phyloP scores from a whole-genome alignment of 345 rosid genomes.

The Chamaenerion angustifolium region DNA sequence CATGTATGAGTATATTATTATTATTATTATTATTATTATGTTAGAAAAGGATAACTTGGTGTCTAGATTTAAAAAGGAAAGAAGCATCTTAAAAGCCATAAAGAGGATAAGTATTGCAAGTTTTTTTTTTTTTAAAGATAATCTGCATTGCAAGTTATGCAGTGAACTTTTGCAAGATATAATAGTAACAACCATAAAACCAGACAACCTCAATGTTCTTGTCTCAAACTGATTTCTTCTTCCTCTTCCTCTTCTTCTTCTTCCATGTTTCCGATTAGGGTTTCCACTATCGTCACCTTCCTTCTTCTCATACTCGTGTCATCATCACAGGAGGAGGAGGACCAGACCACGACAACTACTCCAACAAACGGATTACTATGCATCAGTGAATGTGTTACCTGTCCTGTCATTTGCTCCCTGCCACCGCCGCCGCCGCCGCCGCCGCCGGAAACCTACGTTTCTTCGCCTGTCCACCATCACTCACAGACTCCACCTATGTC shows the following conservation, averaged over 20 bases:
- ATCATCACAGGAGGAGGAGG: not conserved
- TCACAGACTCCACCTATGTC: constrained; percentile 11
- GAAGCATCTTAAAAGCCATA: not conserved
- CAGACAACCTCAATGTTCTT: not conserved
- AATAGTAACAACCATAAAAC: not conserved
- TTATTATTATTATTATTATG: no score
- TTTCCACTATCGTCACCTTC: not conserved
- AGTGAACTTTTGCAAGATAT: not conserved
- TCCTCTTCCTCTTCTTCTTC: not conserved
- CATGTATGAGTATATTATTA: no score
- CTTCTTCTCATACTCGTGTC: not conserved
- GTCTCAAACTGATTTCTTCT: no score
- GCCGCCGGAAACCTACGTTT: constrained; percentile 8
- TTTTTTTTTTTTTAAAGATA: no score
- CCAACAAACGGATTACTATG: constrained; percentile 13
- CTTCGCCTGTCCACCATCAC: constrained; percentile 16
- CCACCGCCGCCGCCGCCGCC: no score
- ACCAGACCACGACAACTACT: not conserved
- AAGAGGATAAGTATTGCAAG: not conserved
- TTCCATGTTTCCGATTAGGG: not conserved
- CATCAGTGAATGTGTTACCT: constrained; percentile 27
- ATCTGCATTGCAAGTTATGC: not conserved
- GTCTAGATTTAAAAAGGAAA: not conserved
- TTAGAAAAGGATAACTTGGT: not conserved
- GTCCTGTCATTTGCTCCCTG: constrained; percentile 27